phyloP scores from a whole-genome alignment of 805 yeast species.

The Metschnikowia dekortorum region DNA sequence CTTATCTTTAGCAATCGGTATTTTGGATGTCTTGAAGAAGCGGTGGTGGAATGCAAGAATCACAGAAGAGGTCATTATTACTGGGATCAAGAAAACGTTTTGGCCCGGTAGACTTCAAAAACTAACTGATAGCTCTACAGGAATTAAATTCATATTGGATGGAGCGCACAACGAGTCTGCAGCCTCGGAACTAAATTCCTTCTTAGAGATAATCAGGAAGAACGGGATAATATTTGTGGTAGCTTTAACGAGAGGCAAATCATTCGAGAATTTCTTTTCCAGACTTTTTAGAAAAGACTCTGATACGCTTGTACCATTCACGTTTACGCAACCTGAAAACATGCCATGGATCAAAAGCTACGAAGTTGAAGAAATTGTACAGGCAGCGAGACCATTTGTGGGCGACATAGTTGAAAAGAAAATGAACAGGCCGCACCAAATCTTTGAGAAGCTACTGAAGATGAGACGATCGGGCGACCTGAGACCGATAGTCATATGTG shows the following conservation, averaged over 20 bases:
- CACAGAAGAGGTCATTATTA: conserved; percentile 29
- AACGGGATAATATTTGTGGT: conserved; percentile 53
- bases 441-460: conserved; percentile 8
- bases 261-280: conserved; percentile 46
- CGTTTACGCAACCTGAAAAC: conserved; percentile 68
- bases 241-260: conserved; percentile 75
- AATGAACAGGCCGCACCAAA: background rate
- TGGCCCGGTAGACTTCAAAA: conserved; percentile 91
- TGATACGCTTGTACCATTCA: conserved; percentile 60
- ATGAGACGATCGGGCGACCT: conserved; percentile 19
- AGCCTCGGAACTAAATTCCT: conserved; percentile 64
- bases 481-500: conserved; percentile 36
- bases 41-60: conserved; percentile 23
- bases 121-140: conserved; percentile 20
- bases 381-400: conserved; percentile 19
- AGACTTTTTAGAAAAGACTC: conserved; percentile 40
- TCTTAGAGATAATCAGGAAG: conserved; percentile 29
- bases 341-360: conserved; percentile 90
- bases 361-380: conserved; percentile 26
- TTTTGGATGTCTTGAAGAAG: conserved; percentile 38
- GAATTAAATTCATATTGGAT: conserved; percentile 52
- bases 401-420: conserved; percentile 16
- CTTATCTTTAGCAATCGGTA: conserved; percentile 59
- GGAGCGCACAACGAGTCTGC: conserved; percentile 94
- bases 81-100: conserved; percentile 50